Base-by-base conservation (phyloP, 192 early-diverging fungal species). In the Gorgonomyces haynaldii region DNA sequence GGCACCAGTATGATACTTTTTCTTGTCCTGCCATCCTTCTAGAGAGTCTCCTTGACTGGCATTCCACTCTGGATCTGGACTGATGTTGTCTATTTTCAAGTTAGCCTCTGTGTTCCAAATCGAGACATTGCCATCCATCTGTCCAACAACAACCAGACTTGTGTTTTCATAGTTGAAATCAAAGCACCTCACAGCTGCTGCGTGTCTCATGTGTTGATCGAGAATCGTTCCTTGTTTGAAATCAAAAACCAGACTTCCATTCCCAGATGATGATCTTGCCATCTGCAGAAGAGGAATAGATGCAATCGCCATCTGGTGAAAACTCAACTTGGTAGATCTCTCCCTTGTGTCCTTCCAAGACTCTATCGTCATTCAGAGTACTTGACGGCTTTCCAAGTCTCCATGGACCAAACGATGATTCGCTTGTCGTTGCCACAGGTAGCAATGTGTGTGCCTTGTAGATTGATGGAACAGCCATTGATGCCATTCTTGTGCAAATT, bases 341-440 rank as follows among this genome's bases (percentile, higher is more conserved):
- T 24, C 70, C 71, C 20, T 53, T 58, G 45, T 70, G 71, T 12
- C 61, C 64, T 23, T 76, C 73, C 2, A 76, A 41, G 1, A 72
- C 58, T 36, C 72, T 74, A 28, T 42, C 16, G 13, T 25, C 38
- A 19, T 24, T 20, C 32, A 23, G 2, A 10, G 22, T 51, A 68
- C 72, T 74, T 70, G 45, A 63, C 45, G 1, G 72, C 50, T 43
- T 43, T 38, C 5, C 36, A 39, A 1, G 31, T 48, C 45, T 61
- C 53, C 9, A 76, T 28, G 50, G 58, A 70, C 76, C 76, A 79
- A 12, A 77, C 45, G 2, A 77, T 64, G 22, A 73, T 52, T 5
- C 70, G 58, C 25, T 52, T 60, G 39, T 70, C 70, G 12, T 65
- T 63, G 1, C 67, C 68, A 20, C 41, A 35, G 2, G 70, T 69